Conservation (phyloP, 2,329 filamentous ascomycete species). For the Dactylellina parvicollis region DNA sequence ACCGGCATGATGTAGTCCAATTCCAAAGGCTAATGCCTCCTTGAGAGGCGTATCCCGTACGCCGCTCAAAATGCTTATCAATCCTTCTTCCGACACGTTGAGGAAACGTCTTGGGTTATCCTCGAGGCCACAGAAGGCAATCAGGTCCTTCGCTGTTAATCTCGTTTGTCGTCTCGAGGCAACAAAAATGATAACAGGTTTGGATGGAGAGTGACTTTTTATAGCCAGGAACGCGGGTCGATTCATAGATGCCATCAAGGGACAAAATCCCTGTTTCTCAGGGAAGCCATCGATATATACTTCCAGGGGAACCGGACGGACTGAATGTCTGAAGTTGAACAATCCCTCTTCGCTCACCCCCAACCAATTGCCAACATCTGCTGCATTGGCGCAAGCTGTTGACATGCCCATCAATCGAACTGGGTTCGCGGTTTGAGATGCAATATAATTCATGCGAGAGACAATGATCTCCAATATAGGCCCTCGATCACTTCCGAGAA, state of each 20-base stretch:
- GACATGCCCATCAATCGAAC: conserved; percentile 98
- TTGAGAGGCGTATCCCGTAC: conserved; percentile 93
- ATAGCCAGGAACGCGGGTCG: conserved; percentile 94
- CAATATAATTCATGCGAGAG: conserved; percentile 96
- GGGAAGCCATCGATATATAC: conserved; percentile 98
- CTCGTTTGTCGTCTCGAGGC: conserved; percentile 94
- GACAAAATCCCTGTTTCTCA: conserved; percentile 92
- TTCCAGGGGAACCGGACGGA: conserved; percentile 92
- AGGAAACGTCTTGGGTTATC: conserved; percentile 95
- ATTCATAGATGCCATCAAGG: conserved; percentile 99
- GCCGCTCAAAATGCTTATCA: conserved; percentile 83
- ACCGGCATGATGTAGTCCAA: conserved; percentile 95
- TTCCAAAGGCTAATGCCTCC: conserved; percentile 96
- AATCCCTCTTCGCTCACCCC: conserved; percentile 84
- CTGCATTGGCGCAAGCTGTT: conserved; percentile 95
- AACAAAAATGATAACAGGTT: conserved; percentile 98
- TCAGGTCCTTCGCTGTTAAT: conserved; percentile 92
- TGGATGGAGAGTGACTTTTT: conserved; percentile 93
- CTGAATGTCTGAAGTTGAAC: conserved; percentile 97
- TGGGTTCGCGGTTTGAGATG: conserved; percentile 86
- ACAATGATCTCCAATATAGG: conserved; percentile 98
- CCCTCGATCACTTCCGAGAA: conserved; percentile 87
- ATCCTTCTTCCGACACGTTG: conserved; percentile 91
- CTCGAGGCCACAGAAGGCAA: conserved; percentile 98
- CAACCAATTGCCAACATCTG: conserved; percentile 93